phyloP scores from a whole-genome alignment of 2,329 filamentous ascomycete species.

The Talaromyces sp. region DNA sequence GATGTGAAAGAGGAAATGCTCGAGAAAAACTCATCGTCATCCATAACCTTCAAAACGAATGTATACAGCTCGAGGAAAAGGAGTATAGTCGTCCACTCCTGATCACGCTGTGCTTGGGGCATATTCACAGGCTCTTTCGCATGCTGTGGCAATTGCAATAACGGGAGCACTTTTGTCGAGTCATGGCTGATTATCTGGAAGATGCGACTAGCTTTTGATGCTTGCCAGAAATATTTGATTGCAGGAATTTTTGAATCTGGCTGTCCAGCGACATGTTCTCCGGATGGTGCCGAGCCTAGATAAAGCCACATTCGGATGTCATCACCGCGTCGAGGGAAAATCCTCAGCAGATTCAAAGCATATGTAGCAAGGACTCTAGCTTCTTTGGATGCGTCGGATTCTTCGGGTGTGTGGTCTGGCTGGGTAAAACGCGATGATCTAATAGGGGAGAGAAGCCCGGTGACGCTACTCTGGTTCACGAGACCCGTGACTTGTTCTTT shows the following conservation, averaged over 20 bases:
- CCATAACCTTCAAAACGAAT: conserved; percentile 88
- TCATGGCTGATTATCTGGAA: conserved; percentile 61
- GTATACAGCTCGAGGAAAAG: conserved; percentile 93
- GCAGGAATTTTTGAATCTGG: conserved; percentile 58
- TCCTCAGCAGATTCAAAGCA: conserved; percentile 79
- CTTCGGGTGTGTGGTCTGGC: conserved; percentile 22
- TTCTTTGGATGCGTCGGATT: conserved; percentile 54
- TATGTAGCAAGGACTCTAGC: conserved; percentile 81
- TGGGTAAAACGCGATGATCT: conserved; percentile 30
- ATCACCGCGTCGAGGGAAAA: conserved; percentile 79
- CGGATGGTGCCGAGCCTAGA: conserved; percentile 64
- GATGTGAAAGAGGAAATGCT: conserved; percentile 52
- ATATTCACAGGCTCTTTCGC: conserved; percentile 31
- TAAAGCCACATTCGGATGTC: conserved; percentile 96
- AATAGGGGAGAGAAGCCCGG: conserved; percentile 58
- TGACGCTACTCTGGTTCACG: conserved; percentile 74
- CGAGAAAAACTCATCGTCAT: conserved; percentile 92
- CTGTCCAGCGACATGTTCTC: conserved; percentile 36
- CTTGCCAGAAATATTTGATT: conserved; percentile 83
- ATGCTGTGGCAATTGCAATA: conserved; percentile 56
- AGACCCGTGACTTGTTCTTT: conserved; percentile 68
- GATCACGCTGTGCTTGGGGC: conserved; percentile 49
- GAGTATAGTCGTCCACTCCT: conserved; percentile 86
- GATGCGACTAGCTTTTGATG: conserved; percentile 59
- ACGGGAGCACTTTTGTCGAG: conserved; percentile 59